Base-by-base conservation (phyloP, 148 eudicot genomes). In the Persicaria tinctoria region DNA sequence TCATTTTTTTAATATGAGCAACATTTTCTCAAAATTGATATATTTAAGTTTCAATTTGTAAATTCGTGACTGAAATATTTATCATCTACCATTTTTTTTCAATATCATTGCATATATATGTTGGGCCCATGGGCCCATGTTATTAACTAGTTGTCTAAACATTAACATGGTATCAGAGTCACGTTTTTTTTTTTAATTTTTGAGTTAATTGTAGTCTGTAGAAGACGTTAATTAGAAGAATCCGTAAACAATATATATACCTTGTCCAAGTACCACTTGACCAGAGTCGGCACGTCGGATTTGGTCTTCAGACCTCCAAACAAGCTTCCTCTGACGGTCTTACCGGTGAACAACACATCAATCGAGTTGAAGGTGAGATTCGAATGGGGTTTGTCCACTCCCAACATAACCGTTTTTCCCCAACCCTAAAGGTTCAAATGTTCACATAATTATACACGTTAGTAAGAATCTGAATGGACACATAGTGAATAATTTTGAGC, bases 221-320 rank as follows among this genome's bases (percentile, higher is more conserved):
- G 27, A 23, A 23, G 27, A 23, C 27, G 27, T 23, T 23, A 23
- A 23, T 23, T 23, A 23, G 27, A 23, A 23, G 27, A 23, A 23
- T 23, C 27, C 27, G 27, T 23, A 23, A 23, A 23, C 27, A 23
- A 23, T 23, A 23, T 23, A 0, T 17, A 9, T 76, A 80, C 83
- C 83, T 80, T 77, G 17, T 80, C 75, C 74, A 80, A 14, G 77
- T 80, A 80, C 16, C 80, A 63, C 10, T 80, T 57, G 18, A 75
- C 83, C 38, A 80, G 66, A 6, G 51, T 77, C 0, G 83, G 75
- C 62, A 80, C 73, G 70, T 80, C 83, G 38, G 77, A 17, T 27
- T 77, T 80, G 54, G 77, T 32, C 48, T 80, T 80, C 38, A 80
- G 74, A 57, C 80, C 80, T 12, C 83, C 83, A 73, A 80, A 80